Percentiles rank a stretch among this genome's conserved stretches.
phyloP scores from a whole-genome alignment of 169 alveolate species.

The Babesia divergens region DNA sequence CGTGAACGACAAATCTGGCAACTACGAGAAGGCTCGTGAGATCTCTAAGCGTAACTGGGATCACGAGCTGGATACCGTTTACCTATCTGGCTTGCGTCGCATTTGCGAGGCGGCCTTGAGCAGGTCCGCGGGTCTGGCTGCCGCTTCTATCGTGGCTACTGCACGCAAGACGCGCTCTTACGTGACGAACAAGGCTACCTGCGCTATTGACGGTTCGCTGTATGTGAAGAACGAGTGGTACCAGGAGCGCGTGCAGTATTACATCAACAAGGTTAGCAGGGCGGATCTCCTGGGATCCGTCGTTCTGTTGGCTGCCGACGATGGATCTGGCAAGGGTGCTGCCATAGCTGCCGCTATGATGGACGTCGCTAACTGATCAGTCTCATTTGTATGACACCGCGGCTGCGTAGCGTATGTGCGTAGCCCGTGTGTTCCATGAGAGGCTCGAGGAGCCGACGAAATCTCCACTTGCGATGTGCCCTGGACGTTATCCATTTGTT shows the following conservation, averaged over 20 bases:
- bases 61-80: slow-evolving; percentile 60
- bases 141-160: slow-evolving; percentile 77
- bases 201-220: slow-evolving; percentile 83
- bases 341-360: slow-evolving; percentile 86
- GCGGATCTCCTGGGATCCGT: slow-evolving; percentile 67
- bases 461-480: too few relatives aligned
- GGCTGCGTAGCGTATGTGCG: too few relatives aligned
- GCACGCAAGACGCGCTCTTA: slow-evolving; percentile 76
- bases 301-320: slow-evolving; percentile 76
- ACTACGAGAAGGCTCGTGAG: slow-evolving; percentile 56
- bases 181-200: slow-evolving; percentile 67
- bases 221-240: slow-evolving; percentile 82
- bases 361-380: not conserved
- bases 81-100: slow-evolving; percentile 58
- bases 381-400: too few relatives aligned
- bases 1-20: slow-evolving; percentile 70
- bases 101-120: slow-evolving; percentile 76
- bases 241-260: slow-evolving; percentile 66
- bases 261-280: slow-evolving; percentile 68
- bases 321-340: slow-evolving; percentile 88
- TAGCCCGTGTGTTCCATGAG: too few relatives aligned
- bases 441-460: too few relatives aligned
- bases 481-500: too few relatives aligned
- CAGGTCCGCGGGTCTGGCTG: slow-evolving; percentile 85
- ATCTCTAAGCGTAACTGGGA: slow-evolving; percentile 73